Evolutionary conservation across 768 basidiomycete genomes (phyloP), one percentile per base, ranked within the genome.

Genomic region (Phanerodontia chrysosporium): DNA sequence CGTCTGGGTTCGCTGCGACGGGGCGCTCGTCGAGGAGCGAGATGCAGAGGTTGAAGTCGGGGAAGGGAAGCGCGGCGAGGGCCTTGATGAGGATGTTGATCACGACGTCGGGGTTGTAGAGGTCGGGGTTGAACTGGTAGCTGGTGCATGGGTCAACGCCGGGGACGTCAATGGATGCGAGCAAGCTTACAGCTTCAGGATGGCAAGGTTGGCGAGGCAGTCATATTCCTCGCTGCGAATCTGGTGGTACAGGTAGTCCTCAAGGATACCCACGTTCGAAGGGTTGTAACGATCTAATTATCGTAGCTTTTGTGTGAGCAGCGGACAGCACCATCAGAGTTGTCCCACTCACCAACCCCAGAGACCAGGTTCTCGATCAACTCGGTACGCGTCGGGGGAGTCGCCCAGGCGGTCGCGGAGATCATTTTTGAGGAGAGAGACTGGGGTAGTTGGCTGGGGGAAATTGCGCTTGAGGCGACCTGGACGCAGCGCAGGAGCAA

Each of bases 161-260:
- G 22, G n/a, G 32, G 21, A 32, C 13, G 30, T 45, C 28, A 57
- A 35, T 25, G 25, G 53, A 35, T 42, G 27, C 14, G 45, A 51
- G 30, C 35, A 35, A 52, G 72, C 82, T 36, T 64, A 95, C 91
- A 98, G 77, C 75, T 98, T 98, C 49, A 98, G 72, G 62, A 97
- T 94, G 51, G 95, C 95, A 42, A 98, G 79, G 75, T 98, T 98
- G 29, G 96, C 93, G 44, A 98, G 83, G 66, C 92, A 88, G 73
- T 99, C 96, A 66, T 98, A 98, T 70, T 93, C 90, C 65, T 89
- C 87, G 67, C 85, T 89, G 65, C 89, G 83, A 62, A 94, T 92
- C 74, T 99, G 96, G 71, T 92, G 88, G 73, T 92, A 92, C 60
- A 98, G 85, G 76, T 98, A 98, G 71, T 98, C 96, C 75, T 98